Percentiles rank a stretch among this genome's conserved stretches.
Conservation (phyloP, 2,329 filamentous ascomycete species). For the Thelonectria rubi region DNA sequence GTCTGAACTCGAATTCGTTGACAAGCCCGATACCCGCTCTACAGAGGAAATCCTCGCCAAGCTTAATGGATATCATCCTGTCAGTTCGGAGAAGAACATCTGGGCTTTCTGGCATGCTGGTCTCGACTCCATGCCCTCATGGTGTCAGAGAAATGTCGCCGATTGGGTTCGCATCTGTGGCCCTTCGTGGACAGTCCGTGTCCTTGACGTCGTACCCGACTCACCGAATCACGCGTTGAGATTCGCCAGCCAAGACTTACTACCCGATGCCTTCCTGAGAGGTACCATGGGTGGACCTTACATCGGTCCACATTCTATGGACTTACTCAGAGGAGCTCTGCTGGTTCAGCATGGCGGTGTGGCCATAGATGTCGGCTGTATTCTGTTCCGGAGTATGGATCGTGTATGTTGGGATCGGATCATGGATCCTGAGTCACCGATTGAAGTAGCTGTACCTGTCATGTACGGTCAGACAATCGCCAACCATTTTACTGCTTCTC, state of each 20-base stretch:
- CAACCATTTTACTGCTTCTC: slow-evolving; percentile 48
- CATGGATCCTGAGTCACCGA: slow-evolving; percentile 46
- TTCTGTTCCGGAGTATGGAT: slow-evolving; percentile 50
- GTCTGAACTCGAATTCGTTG: slow-evolving; percentile 23
- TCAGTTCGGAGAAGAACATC: slow-evolving; percentile 52
- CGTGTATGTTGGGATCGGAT: slow-evolving; percentile 51
- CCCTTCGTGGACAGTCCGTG: slow-evolving; percentile 51
- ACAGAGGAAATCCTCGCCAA: slow-evolving; percentile 45
- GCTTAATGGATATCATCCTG: slow-evolving; percentile 42
- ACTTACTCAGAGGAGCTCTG: slow-evolving; percentile 53
- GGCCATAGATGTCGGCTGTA: slow-evolving; percentile 52
- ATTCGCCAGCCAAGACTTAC: slow-evolving; percentile 44
- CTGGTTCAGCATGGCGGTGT: slow-evolving; percentile 51
- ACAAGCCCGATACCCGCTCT: slow-evolving; percentile 40
- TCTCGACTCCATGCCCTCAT: slow-evolving; percentile 46
- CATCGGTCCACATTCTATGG: slow-evolving; percentile 51
- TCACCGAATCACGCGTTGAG: slow-evolving; percentile 51
- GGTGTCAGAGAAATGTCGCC: slow-evolving; percentile 52
- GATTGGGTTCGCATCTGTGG: slow-evolving; percentile 52
- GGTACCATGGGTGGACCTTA: slow-evolving; percentile 53
- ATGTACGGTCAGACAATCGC: slow-evolving; percentile 37
- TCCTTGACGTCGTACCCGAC: slow-evolving; percentile 49
- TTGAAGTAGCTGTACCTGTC: slow-evolving; percentile 42
- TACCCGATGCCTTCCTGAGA: slow-evolving; percentile 35
- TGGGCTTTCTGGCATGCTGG: slow-evolving; percentile 56